These are phyloP conservation scores for Neoboletus subvelutipes DNA, from an alignment of 768 basidiomycete genomes.

Conservation along the genomic window DNA sequence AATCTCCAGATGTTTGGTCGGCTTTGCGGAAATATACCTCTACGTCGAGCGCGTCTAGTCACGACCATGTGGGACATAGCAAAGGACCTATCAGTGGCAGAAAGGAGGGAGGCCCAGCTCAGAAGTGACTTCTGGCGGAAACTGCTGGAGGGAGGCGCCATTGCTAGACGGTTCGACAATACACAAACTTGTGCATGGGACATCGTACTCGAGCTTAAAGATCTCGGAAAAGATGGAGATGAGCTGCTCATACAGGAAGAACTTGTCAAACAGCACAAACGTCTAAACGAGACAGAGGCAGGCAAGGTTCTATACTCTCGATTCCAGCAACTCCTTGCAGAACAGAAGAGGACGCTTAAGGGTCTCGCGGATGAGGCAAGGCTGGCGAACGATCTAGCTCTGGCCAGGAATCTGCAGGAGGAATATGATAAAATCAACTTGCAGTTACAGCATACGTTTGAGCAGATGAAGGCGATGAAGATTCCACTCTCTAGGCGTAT, in stretches of 20 bases:
- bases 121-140: slow-evolving; percentile 22
- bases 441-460: slow-evolving; percentile 19
- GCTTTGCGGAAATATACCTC: slow-evolving; percentile 33
- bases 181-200: neutral
- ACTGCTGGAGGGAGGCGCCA: slow-evolving; percentile 5
- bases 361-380: slow-evolving; percentile 20
- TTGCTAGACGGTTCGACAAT: slow-evolving; percentile 1
- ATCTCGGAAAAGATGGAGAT: neutral
- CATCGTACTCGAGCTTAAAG: neutral
- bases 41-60: slow-evolving; percentile 34
- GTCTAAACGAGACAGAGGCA: slow-evolving; percentile 23
- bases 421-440: neutral
- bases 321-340: slow-evolving; percentile 15
- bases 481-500: slow-evolving; percentile 14
- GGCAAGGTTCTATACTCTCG: slow-evolving; percentile 19
- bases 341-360: slow-evolving; percentile 15
- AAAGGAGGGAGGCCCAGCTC: slow-evolving; percentile 26
- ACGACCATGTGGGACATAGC: slow-evolving; percentile 40
- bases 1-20: slow-evolving; percentile 36
- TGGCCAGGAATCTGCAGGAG: slow-evolving; percentile 7
- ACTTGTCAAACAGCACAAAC: slow-evolving; percentile 10
- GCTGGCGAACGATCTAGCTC: slow-evolving; percentile 3
- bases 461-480: slow-evolving; percentile 21
- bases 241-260: slow-evolving; percentile 24
- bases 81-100: slow-evolving; percentile 11